These are phyloP conservation scores for Talaromyces pinophilus DNA, from an alignment of 2,329 filamentous ascomycete species.

Conservation along the genomic window DNA sequence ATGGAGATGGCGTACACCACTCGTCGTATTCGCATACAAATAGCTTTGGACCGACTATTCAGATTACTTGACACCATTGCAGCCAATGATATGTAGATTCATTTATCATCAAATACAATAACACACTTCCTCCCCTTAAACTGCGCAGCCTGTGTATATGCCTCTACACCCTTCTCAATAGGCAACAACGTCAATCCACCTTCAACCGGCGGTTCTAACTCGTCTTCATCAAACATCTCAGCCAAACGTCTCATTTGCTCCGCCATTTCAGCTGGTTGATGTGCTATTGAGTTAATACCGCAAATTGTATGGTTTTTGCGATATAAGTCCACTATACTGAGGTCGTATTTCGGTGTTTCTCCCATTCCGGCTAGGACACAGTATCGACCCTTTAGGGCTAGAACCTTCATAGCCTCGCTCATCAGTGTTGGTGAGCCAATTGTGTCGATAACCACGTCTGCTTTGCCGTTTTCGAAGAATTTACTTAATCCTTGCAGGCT, in stretches of 20 bases:
- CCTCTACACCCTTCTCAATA: neutral
- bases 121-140: neutral
- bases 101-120: neutral
- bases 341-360: neutral
- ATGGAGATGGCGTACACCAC: neutral
- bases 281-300: neutral
- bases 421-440: conserved; percentile 33
- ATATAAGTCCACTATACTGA: neutral
- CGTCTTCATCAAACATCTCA: conserved; percentile 1
- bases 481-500: conserved; percentile 11
- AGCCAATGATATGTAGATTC: neutral
- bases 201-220: neutral
- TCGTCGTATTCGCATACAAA: neutral
- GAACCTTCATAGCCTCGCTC: conserved; percentile 28
- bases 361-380: conserved; percentile 30
- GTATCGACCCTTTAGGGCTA: conserved; percentile 31
- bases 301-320: neutral
- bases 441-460: conserved; percentile 32
- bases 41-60: neutral
- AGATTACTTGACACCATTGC: neutral
- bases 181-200: neutral
- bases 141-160: neutral
- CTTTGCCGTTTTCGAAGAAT: conserved; percentile 25
- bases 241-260: neutral
- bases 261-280: neutral